phyloP scores from a whole-genome alignment of 495 filamentous ascomycete genomes.

The Endocarpon pusillum region DNA sequence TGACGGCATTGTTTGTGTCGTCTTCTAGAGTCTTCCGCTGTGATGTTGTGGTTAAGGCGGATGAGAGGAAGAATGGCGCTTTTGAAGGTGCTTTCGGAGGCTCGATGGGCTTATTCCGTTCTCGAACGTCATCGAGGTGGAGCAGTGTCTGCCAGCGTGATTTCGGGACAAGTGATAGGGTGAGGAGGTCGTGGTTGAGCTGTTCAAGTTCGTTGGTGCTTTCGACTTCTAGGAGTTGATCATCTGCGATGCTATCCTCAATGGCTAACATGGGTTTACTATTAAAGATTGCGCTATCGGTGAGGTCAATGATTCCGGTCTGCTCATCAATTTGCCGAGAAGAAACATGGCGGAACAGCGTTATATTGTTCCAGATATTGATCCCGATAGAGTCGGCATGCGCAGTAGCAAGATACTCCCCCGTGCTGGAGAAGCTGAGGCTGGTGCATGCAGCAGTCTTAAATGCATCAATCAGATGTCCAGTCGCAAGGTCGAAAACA shows the following conservation, averaged over 20 bases:
- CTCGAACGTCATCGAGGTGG: conserved; percentile 67
- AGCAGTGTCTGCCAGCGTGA: conserved; percentile 85
- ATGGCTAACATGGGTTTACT: conserved; percentile 51
- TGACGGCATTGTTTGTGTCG: conserved; percentile 21
- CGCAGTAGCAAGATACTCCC: conserved; percentile 82
- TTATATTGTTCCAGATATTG: conserved; percentile 84
- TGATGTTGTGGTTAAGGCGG: conserved; percentile 24
- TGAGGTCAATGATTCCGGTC: conserved; percentile 39
- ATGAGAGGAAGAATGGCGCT: conserved; percentile 89
- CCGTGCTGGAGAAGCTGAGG: conserved; percentile 72
- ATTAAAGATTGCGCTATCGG: conserved; percentile 50
- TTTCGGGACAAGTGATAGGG: conserved; percentile 74
- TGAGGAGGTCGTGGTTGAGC: conserved; percentile 62
- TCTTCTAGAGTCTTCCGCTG: conserved; percentile 5
- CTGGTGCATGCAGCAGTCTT: conserved; percentile 56
- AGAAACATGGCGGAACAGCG: conserved; percentile 73
- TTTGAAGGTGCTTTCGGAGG: conserved; percentile 83
- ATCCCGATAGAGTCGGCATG: conserved; percentile 75
- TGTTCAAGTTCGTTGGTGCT: conserved; percentile 46
- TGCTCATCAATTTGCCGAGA: conserved; percentile 63
- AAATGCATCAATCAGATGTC: conserved; percentile 84
- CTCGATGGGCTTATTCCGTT: conserved; percentile 88
- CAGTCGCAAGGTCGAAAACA: conserved; percentile 90
- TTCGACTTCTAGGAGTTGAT: conserved; percentile 18
- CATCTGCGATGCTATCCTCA: conserved; percentile 22